Evolutionary conservation across 345 rosid genomes (phyloP).

Genomic region (Clarkia xantiana): DNA sequence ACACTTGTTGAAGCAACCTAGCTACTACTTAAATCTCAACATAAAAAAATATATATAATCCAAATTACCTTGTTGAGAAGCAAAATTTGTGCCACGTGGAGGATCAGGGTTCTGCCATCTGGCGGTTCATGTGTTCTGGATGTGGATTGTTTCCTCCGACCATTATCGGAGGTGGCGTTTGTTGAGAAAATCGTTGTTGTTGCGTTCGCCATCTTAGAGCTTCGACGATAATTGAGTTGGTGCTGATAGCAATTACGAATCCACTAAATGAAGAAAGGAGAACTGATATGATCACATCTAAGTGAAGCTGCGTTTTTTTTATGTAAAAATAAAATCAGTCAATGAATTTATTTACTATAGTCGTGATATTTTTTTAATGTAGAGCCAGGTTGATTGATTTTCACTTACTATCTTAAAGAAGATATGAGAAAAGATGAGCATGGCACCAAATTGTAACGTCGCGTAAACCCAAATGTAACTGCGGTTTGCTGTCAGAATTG

Average conservation of each 20-base stretch:
- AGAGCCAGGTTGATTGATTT: no score
- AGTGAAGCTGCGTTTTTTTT: slow-evolving; percentile 45
- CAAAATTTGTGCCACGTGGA: no score
- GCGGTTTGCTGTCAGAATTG: slow-evolving; percentile 35
- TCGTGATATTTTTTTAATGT: no score
- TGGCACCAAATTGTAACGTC: slow-evolving; percentile 39
- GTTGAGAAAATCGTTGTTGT: slow-evolving; percentile 12
- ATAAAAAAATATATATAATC: no score
- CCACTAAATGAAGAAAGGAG: slow-evolving; percentile 42
- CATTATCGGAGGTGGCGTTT: slow-evolving; percentile 13
- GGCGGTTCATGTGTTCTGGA: no score
- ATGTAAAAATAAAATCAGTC: no score
- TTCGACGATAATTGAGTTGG: slow-evolving; percentile 38
- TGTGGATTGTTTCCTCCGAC: no score
- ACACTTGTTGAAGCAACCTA: no score
- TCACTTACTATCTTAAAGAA: slow-evolving; percentile 31
- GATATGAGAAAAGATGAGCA: slow-evolving; percentile 46
- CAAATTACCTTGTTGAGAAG: no score
- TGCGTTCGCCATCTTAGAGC: slow-evolving; percentile 30
- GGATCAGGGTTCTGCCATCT: no score
- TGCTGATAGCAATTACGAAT: slow-evolving; percentile 42
- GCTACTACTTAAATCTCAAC: no score
- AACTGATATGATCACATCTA: slow-evolving; percentile 34
- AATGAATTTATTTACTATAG: no score
- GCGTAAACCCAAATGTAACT: slow-evolving; percentile 52